A percentile compares a stretch with the other conserved stretches of the same genome.
Conservation (phyloP, 345 rosid species). For the Nasturtium officinale region DNA sequence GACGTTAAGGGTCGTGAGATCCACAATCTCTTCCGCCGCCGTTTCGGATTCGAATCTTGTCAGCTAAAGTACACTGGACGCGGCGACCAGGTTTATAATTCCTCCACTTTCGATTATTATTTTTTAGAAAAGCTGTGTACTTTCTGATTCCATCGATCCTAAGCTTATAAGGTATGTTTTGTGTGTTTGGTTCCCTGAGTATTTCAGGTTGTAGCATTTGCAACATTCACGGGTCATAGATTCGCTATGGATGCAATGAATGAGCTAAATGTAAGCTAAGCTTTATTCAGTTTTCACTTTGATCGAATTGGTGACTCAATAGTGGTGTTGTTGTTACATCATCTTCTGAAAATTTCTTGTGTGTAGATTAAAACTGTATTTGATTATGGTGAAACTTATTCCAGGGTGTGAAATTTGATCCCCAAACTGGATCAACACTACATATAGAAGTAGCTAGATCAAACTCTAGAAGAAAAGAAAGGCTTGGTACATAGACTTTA, state of each 20-base stretch:
- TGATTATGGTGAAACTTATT: slow-evolving; percentile 22
- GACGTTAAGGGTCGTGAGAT: slow-evolving; percentile 90
- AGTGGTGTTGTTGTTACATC: not conserved
- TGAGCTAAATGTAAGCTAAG: slow-evolving; percentile 65
- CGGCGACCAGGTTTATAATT: slow-evolving; percentile 70
- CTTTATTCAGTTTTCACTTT: slow-evolving; percentile 8
- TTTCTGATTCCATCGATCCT: not conserved
- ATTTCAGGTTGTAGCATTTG: slow-evolving; percentile 87
- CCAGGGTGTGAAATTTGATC: slow-evolving; percentile 86
- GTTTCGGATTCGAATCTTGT: slow-evolving; percentile 71
- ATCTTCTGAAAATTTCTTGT: slow-evolving; percentile 3
- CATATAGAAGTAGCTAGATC: slow-evolving; percentile 90
- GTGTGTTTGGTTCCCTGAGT: no score
- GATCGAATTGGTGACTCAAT: not conserved
- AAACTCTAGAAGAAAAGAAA: slow-evolving; percentile 75
- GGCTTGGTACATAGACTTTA: slow-evolving; percentile 52
- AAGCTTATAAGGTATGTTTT: no score
- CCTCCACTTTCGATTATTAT: slow-evolving; percentile 4
- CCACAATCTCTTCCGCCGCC: slow-evolving; percentile 84
- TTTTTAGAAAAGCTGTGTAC: not conserved
- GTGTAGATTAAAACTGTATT: slow-evolving; percentile 4
- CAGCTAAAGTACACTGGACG: slow-evolving; percentile 96
- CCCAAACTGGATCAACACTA: slow-evolving; percentile 68
- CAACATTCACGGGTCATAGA: slow-evolving; percentile 74
- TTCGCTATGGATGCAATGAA: slow-evolving; percentile 71